Base-by-base conservation (phyloP, 225 moss, liverwort and hornwort species). In the Asterella californica region DNA sequence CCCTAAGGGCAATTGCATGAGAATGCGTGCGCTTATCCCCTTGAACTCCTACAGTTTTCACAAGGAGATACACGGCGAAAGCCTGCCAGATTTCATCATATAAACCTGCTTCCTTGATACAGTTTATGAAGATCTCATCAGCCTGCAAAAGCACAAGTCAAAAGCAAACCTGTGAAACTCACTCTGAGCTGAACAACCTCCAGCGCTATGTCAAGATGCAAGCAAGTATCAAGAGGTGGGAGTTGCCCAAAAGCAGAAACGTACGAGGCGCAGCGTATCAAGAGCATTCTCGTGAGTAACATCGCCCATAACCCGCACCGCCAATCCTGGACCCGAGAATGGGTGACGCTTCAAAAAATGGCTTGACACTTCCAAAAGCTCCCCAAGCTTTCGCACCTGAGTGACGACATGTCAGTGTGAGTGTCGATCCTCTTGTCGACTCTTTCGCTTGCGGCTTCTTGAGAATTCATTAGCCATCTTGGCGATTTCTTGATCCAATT, bases 51-150 rank as follows among this genome's bases (percentile, higher is more conserved):
- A 93, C 93, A 34, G 92, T 96, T 81, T 93, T 96, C 49, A 96
- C 92, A 14, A 93, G 95, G 61, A 96, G 83, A 78, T 87, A 92
- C 7, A 96, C 93, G 37, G 93, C 93, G 82, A 96, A 96, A 33
- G 95, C 93, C 85, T 96, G 93, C 92, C 95, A 93, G 71, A 96
- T 96, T 80, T 92, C 73, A 74, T 93, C 90, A 80, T 96, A 96
- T 2, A 96, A 82, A 74, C 93, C 93, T 57, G 93, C 95, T 78
- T 96, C 91, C 70, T 86, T 89, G 45, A 92, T 93, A 75, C 89
- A 83, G 82, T 86, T 93, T 10, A 96, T 76, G 59, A 96, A 96
- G 70, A 92, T 92, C 78, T 94, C 94, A 83, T 92, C 92, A 21
- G 83, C 94, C 89, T 94, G 87, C 83, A 57, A 10, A 47, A 52